Evolutionary conservation across 2,329 filamentous ascomycete species (phyloP).

Genomic region (Monascus ruber): DNA sequence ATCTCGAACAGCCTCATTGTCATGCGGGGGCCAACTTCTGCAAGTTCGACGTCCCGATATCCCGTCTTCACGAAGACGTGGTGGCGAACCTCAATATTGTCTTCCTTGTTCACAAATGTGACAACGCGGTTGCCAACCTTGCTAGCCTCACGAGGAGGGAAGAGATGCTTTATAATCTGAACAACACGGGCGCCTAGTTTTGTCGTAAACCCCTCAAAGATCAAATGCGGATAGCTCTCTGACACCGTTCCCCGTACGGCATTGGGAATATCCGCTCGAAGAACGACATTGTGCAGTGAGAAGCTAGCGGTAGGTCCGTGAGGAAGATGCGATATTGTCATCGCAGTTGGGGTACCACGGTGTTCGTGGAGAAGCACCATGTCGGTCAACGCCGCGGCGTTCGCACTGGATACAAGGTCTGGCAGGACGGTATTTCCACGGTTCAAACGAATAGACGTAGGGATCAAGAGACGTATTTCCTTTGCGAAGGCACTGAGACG

Average conservation of each 20-base stretch:
- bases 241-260: constrained; percentile 75
- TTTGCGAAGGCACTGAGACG: constrained; percentile 84
- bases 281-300: constrained; percentile 80
- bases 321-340: constrained; percentile 78
- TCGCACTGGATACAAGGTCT: constrained; percentile 72
- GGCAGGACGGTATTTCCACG: constrained; percentile 81
- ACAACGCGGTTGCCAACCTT: constrained; percentile 84
- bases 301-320: constrained; percentile 83
- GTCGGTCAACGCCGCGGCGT: constrained; percentile 69
- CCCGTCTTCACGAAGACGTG: constrained; percentile 90
- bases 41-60: constrained; percentile 77
- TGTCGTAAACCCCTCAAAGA: constrained; percentile 88
- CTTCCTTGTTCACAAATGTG: constrained; percentile 86
- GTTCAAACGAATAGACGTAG: constrained; percentile 79
- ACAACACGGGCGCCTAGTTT: constrained; percentile 70
- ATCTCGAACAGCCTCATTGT: constrained; percentile 97
- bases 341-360: constrained; percentile 77
- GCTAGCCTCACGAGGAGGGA: constrained; percentile 75
- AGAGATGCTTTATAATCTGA: constrained; percentile 86
- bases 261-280: constrained; percentile 87
- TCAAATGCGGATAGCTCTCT: constrained; percentile 85
- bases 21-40: constrained; percentile 87
- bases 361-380: constrained; percentile 85
- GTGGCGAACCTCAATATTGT: constrained; percentile 78
- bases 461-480: constrained; percentile 72